Evolutionary conservation across 768 basidiomycete genomes (phyloP), one percentile per base, ranked within the genome.

Genomic region (Rossbeevera mucosa): DNA sequence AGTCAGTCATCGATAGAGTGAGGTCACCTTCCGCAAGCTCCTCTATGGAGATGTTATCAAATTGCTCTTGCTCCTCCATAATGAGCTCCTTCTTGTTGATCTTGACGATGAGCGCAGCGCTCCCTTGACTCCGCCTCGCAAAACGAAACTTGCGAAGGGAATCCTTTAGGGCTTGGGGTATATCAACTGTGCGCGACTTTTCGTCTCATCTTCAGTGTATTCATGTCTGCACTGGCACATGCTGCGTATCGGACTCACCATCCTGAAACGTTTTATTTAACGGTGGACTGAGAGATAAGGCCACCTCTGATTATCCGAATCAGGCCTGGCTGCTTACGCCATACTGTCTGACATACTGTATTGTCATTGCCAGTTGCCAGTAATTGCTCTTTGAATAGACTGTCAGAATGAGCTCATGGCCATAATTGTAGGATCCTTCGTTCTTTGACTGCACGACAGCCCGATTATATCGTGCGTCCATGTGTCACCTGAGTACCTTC

Each of bases 101-200:
- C 81, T 94, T 94, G 70, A 94, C 83, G 59, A 92, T 73, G 49
- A 94, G 75, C 14, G 91, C 92, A 22, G 90, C 85, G 59, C 78
- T 85, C 33, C 84, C 87, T 18, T 76, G 69, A 41, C 77, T 79
- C 61, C 78, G 82, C 21, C 86, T 80, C 4, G 74, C 73, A 51
- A 91, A 88, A 13, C 89, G 76, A 73, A 94, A 95, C 64, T 92
- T 93, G 69, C 86, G 82, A 38, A 94, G 81, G 22, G 82, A 73
- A 56, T 86, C 82, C 68, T 88, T 89, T 68, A 94, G 78, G 43
- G 77, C 74, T 59, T 84, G 77, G 0, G 90, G 89, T 62, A 94
- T 91, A 65, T 94, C 93, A 50, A 95, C 92, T 44, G 90, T 92
- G 65, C 26, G 66, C 4, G 65, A 57, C 64, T 65, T 54, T 50